phyloP scores from a whole-genome alignment of 257 asterid genomes.

The Datura wrightii region DNA sequence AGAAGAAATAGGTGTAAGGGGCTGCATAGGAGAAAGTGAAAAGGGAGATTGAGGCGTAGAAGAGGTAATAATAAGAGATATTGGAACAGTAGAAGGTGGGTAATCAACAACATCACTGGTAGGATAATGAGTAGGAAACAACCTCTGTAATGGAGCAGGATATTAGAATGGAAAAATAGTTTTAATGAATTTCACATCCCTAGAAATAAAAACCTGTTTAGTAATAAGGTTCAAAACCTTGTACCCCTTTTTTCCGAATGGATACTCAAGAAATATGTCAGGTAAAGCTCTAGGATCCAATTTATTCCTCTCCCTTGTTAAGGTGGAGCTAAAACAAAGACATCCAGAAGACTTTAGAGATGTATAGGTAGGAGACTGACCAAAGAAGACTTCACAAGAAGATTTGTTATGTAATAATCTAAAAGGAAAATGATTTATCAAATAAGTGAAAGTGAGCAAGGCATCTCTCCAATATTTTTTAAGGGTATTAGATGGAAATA shows the following conservation, averaged over 20 bases:
- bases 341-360: background rate
- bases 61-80: too few relatives aligned
- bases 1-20: too few relatives aligned
- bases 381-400: background rate
- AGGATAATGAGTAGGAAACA: background rate
- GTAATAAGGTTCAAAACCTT: background rate
- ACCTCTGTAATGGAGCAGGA: too few relatives aligned
- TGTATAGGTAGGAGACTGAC: background rate
- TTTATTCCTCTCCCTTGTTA: background rate
- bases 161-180: background rate
- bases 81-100: too few relatives aligned
- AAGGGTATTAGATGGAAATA: too few relatives aligned
- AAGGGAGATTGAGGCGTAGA: too few relatives aligned
- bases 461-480: too few relatives aligned
- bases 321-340: background rate
- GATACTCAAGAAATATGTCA: background rate
- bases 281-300: background rate
- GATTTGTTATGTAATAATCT: too few relatives aligned
- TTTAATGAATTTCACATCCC: slow-evolving; percentile 1
- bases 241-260: background rate
- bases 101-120: too few relatives aligned
- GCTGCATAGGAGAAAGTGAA: too few relatives aligned
- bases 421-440: too few relatives aligned
- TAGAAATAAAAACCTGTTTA: background rate
- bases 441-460: too few relatives aligned